Base-by-base conservation (phyloP, 169 alveolate genomes). In the Sarcocystis neurona region DNA sequence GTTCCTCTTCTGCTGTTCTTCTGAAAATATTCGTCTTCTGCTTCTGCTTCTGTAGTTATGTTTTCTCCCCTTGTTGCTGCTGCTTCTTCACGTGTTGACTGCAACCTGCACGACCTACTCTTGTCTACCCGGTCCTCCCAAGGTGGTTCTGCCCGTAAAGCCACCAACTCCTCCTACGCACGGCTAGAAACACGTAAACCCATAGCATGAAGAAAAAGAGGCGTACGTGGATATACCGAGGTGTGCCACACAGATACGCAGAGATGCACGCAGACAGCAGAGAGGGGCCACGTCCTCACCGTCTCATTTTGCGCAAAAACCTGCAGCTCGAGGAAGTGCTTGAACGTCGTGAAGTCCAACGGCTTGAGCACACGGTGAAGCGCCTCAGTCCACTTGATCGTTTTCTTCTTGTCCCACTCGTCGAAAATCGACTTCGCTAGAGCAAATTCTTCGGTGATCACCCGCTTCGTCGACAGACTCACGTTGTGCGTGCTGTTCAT, bases 401-500 rank as follows among this genome's bases (percentile, higher is more conserved):
- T n/a, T 56, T 50, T 37, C 74, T 66, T 48, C 89, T 46, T 82
- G 27, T 92, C 95, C 93, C 90, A 82, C 46, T 66, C 91, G 50
- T 70, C 80, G 43, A 92, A 85, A 60, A 92, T 82, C 43, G 88
- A 70, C 53, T 92, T 91, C 3, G 96, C 98, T 30, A 96, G 88
- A 60, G 93, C 94, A 75, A 98, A 94, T 88, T 98, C 99, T 68
- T 96, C 99, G 30, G 96, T 92, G 92, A 98, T 93, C 43, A 97
- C 98, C 74, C 97, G 92, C 94, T 96, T 96, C 18, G 99, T 98
- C 46, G 99, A 95, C 79, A 92, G 93, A 12, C 98, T 96, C 41
- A 98, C 99, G 92, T 97, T 97, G 88, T 97, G 92, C 2, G 94
- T 88, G n/a, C 99, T 95, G 91, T 98, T 98, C 98, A 97, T 98